Percentiles rank a stretch among this genome's conserved stretches.
These are phyloP conservation scores for Epichloe bromicola DNA, from an alignment of 2,329 filamentous ascomycete genomes.

Conservation along the genomic window DNA sequence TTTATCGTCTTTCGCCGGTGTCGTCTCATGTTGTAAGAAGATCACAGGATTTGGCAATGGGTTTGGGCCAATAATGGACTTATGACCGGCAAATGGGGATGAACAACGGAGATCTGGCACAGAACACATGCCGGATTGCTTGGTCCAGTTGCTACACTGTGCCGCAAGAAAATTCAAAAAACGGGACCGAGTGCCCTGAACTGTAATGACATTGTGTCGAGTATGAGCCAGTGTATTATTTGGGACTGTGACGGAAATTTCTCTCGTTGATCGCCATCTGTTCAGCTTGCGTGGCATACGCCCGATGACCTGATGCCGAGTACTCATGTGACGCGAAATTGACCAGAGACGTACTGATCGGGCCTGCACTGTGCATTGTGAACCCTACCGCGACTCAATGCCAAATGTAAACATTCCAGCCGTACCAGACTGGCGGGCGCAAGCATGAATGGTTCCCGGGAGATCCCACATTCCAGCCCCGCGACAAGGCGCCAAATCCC, in stretches of 20 bases:
- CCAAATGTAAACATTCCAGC: neutral
- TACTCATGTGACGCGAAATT: neutral
- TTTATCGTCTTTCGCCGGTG: neutral
- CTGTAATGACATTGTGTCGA: neutral
- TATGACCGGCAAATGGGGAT: neutral
- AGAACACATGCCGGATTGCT: neutral
- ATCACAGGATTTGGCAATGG: neutral
- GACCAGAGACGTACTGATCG: neutral
- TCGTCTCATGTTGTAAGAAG: neutral
- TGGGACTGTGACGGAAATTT: neutral
- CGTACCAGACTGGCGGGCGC: neutral
- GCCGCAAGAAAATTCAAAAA: neutral
- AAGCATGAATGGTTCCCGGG: neutral
- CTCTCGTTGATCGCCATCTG: neutral
- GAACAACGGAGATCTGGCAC: neutral
- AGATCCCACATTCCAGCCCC: slow-evolving; percentile 4
- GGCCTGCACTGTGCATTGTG: neutral
- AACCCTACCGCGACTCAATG: neutral
- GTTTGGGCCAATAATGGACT: neutral
- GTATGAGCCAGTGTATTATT: neutral
- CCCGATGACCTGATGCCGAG: neutral
- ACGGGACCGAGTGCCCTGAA: neutral
- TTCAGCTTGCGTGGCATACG: no score
- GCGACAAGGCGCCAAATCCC: neutral
- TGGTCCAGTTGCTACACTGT: neutral